phyloP scores from a whole-genome alignment of 2,329 filamentous ascomycete genomes.

The Graphiopsis chlorocephala region DNA sequence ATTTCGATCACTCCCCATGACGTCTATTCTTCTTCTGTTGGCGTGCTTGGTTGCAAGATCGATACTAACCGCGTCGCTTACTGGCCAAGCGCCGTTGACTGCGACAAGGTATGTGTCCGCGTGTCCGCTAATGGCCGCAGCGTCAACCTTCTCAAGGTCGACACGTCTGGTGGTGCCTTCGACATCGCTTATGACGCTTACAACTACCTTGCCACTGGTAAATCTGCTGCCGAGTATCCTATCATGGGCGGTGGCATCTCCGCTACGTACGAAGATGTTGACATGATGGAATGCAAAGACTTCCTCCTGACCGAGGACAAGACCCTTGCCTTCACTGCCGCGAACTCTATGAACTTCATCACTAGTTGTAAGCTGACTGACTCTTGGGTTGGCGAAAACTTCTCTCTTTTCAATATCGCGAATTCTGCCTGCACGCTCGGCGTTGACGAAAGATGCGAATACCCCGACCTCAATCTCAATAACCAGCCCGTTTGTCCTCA shows the following conservation, averaged over 20 bases:
- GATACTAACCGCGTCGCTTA: conserved; percentile 61
- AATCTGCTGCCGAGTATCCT: conserved; percentile 47
- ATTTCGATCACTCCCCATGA: conserved; percentile 54
- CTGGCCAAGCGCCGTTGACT: conserved; percentile 55
- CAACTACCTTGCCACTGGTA: conserved; percentile 56
- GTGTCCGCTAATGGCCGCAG: conserved; percentile 49
- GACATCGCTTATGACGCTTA: conserved; percentile 63
- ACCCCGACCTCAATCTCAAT: conserved; percentile 27
- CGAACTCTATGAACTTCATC: conserved; percentile 58
- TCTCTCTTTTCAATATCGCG: conserved; percentile 49
- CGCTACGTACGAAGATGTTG: conserved; percentile 52
- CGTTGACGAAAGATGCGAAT: conserved; percentile 29
- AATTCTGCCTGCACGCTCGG: conserved; percentile 40
- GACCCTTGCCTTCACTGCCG: conserved; percentile 55
- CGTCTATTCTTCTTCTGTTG: conserved; percentile 55
- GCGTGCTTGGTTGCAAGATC: conserved; percentile 60
- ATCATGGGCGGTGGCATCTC: conserved; percentile 49
- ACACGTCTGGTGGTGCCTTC: conserved; percentile 55
- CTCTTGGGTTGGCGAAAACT: conserved; percentile 55
- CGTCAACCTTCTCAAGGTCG: conserved; percentile 58
- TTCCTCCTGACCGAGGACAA: conserved; percentile 45
- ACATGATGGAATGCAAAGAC: conserved; percentile 48
- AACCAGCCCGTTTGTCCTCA: conserved; percentile 30
- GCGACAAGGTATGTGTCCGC: conserved; percentile 57
- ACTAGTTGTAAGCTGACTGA: conserved; percentile 43